phyloP scores from a whole-genome alignment of 2,329 filamentous ascomycete genomes.

The Fusarium siculi region DNA sequence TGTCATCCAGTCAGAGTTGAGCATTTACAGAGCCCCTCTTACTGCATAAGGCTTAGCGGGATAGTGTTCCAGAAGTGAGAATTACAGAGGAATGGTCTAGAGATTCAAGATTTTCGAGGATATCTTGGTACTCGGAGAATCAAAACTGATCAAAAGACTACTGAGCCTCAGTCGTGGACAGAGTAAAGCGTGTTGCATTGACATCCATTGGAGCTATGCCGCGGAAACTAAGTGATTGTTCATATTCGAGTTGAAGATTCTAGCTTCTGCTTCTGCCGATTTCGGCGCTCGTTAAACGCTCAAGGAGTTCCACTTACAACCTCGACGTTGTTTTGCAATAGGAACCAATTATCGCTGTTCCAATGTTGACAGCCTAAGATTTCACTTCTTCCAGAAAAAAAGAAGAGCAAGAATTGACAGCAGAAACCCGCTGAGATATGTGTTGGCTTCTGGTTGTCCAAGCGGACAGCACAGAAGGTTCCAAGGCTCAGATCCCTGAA shows the following conservation, averaged over 20 bases:
- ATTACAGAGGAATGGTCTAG: not conserved
- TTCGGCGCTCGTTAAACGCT: slow-evolving; percentile 4
- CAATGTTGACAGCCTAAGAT: not conserved
- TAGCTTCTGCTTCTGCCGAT: slow-evolving; percentile 13
- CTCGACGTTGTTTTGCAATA: not conserved
- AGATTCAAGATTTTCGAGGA: not conserved
- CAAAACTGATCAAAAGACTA: too few species aligned
- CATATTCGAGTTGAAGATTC: not conserved
- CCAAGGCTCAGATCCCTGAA: slow-evolving; percentile 3
- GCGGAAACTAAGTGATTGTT: not conserved
- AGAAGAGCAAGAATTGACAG: not conserved
- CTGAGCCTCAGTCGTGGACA: not conserved
- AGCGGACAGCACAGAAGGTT: not conserved
- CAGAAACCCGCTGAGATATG: not conserved
- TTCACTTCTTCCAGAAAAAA: slow-evolving; percentile 13
- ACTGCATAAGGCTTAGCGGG: slow-evolving; percentile 44
- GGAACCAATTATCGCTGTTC: not conserved
- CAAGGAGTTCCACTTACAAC: slow-evolving; percentile 15
- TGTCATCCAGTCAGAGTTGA: slow-evolving; percentile 30
- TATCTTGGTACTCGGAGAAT: not conserved
- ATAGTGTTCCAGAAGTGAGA: not conserved
- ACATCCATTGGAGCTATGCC: too few species aligned
- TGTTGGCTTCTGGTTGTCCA: slow-evolving; percentile 1
- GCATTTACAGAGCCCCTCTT: slow-evolving; percentile 47
- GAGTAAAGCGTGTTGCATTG: not conserved